These are phyloP conservation scores for Suillus paluster DNA, from an alignment of 768 basidiomycete species.

Conservation along the genomic window DNA sequence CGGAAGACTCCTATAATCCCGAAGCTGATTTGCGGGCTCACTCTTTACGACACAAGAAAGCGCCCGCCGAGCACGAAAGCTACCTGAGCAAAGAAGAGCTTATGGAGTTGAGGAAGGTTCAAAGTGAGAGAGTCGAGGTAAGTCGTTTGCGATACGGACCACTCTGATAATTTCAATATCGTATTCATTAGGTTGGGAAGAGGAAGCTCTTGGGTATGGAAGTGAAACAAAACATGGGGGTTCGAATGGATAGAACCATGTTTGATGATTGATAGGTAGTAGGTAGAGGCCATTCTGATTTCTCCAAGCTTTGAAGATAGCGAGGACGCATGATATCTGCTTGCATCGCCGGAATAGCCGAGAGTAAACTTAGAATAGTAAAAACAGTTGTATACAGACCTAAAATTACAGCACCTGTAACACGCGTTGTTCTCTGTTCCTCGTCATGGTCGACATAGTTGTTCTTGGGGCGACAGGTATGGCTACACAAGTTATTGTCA, in stretches of 20 bases:
- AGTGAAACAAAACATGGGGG: conserved; percentile 81
- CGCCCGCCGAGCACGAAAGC: conserved; percentile 66
- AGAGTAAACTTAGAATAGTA: background rate
- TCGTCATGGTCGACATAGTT: conserved; percentile 57
- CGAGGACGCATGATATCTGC: background rate
- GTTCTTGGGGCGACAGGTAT: conserved; percentile 72
- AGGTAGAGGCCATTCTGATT: background rate
- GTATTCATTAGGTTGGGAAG: conserved; percentile 60
- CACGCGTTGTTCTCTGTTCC: background rate
- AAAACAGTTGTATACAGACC: background rate
- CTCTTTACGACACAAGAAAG: conserved; percentile 70
- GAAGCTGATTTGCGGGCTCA: conserved; percentile 83
- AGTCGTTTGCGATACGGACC: conserved; percentile 18
- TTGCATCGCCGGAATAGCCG: background rate
- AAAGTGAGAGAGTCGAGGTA: conserved; percentile 85
- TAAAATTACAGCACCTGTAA: background rate
- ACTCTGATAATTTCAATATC: background rate
- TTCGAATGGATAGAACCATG: conserved; percentile 79
- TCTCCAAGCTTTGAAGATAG: background rate
- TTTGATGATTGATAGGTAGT: conserved; percentile 47
- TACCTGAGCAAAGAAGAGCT: conserved; percentile 82
- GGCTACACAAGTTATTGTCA: conserved; percentile 7
- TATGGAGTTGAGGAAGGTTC: conserved; percentile 78
- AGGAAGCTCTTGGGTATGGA: conserved; percentile 92
- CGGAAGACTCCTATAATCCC: conserved; percentile 80